Base-by-base conservation (phyloP, 768 basidiomycete species). In the Boletales sp. region DNA sequence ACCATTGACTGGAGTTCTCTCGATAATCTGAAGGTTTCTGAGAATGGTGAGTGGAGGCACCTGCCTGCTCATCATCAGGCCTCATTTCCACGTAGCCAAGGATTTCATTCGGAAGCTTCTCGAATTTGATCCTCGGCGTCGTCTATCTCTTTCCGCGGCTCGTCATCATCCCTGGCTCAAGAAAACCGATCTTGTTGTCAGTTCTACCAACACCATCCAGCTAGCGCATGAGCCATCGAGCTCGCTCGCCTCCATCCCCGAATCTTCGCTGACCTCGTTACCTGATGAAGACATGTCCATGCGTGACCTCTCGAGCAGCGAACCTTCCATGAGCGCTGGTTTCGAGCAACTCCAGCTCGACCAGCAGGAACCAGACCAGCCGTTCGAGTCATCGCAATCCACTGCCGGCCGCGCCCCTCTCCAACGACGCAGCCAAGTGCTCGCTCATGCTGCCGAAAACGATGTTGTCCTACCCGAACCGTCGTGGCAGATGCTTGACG, bases 141-240 rank as follows among this genome's bases (percentile, higher is more conserved):
- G 94, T n/a, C 80, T 95, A 78, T 81, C 84, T 7, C 75, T 94
- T 51, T 70, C 74, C 3, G 74, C 79, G 0, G 86, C 93, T 0
- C 76, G 88, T 10, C 25, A 67, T 0, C 93, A 97, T 58, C 80
- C 82, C 1, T 98, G 95, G 95, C 75, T 97, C 3, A 61, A 25
- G 4, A 60, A 46, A 25, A 15, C 34, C 5, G 0, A 5, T 4
- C 8, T 17, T 25, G 28, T 21, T 13, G 10, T 8, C 17, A 3
- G 43, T n/a, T 40, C 34, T 15, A 11, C 38, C 21, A 28, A 45
- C 25, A 36, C 15, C 7, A 31, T 34, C n/a, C 54, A 52, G 28
- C 45, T 57, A n/a, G 28, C 28, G 13, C 28, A 0, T 19, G 48
- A 36, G 37, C 17, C 34, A 38, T 42, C 44, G 53, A 50, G 48